Base-by-base conservation (phyloP, 1,139 yeast species). In the Geotrichum australiense region DNA sequence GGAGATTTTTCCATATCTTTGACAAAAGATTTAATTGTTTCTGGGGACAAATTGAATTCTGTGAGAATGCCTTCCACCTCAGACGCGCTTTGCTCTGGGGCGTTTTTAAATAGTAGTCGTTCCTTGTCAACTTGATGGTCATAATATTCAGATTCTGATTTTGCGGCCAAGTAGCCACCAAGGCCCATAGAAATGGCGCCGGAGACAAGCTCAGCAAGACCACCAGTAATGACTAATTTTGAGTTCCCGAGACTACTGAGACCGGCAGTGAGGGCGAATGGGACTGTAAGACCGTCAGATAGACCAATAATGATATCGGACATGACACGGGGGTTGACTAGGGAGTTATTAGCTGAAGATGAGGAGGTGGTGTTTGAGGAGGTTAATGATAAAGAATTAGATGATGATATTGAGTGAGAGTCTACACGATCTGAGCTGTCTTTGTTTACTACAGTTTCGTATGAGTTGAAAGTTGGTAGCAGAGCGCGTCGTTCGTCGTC, bases 111-210 rank as follows among this genome's bases (percentile, higher is more conserved):
- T 50, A 73, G 70, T 33, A 67, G 66, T 53, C 71, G 66, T 58
- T 82, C 89, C 61, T 73, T 75, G 52, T 70, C 72, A 22, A 80
- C 81, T 59, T 79, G 82, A 26, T 53, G 49, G 42, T 54, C 49
- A 50, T 58, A 63, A 49, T 59, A 62, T 56, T 82, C 91, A 41
- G 65, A 63, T 62, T 82, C 93, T 6, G 82, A 74, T 58, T 76
- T 77, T 39, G 91, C 91, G n/a, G 93, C 93, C 47, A 82, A 70
- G 57, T 71, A 82, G 21, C 93, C 93, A 24, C 93, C 93, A 46
- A 82, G 71, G 3, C 93, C 93, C 93, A 82, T 82, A 36, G 85
- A 77, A 42, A 82, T 81, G 36, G 93, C 87, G 14, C 93, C 93
- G 3, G 87, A 78, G 1, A 82, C 89, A 48, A 82, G 74, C 65